A percentile compares a stretch with the other conserved stretches of the same genome.
Conservation (phyloP, 331 rosid species). For the Dryas integrifolia region DNA sequence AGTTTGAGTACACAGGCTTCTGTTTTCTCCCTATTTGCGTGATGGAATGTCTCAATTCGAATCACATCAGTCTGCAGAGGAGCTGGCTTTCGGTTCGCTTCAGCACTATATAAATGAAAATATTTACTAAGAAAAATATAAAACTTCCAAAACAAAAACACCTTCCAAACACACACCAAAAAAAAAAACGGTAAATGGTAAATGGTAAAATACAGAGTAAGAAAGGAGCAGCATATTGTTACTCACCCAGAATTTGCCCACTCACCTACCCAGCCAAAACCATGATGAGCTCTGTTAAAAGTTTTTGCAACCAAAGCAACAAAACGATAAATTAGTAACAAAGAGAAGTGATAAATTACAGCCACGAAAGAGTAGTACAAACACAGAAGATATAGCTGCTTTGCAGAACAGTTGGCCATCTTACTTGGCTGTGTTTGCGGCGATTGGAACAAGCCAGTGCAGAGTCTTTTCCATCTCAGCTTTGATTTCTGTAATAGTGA, state of each 20-base stretch:
- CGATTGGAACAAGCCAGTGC: constrained; percentile 74
- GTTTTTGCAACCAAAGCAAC: constrained; percentile 31
- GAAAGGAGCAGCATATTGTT: constrained; percentile 6
- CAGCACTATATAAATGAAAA: constrained; percentile 47
- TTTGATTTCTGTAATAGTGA: constrained; percentile 56
- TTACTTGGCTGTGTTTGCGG: constrained; percentile 85
- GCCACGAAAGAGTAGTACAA: constrained; percentile 12
- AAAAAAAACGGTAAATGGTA: background rate
- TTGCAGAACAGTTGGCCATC: constrained; percentile 31
- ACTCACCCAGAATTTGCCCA: constrained; percentile 82
- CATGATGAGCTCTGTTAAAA: constrained; percentile 72
- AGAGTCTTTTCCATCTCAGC: constrained; percentile 79
- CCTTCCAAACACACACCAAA: background rate
- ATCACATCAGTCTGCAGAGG: constrained; percentile 41
- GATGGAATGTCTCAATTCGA: constrained; percentile 77
- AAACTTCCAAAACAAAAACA: background rate
- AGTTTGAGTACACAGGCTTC: constrained; percentile 61
- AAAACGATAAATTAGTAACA: constrained; percentile 25
- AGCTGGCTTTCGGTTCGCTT: constrained; percentile 43
- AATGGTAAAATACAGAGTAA: background rate
- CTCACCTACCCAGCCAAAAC: constrained; percentile 94
- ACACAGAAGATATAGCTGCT: constrained; percentile 9
- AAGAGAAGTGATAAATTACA: constrained; percentile 4
- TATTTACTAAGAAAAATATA: constrained; percentile 2
- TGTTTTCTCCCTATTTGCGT: constrained; percentile 67